Base-by-base conservation (phyloP, 2,329 filamentous ascomycete genomes). In the Cordyceps farinosa region DNA sequence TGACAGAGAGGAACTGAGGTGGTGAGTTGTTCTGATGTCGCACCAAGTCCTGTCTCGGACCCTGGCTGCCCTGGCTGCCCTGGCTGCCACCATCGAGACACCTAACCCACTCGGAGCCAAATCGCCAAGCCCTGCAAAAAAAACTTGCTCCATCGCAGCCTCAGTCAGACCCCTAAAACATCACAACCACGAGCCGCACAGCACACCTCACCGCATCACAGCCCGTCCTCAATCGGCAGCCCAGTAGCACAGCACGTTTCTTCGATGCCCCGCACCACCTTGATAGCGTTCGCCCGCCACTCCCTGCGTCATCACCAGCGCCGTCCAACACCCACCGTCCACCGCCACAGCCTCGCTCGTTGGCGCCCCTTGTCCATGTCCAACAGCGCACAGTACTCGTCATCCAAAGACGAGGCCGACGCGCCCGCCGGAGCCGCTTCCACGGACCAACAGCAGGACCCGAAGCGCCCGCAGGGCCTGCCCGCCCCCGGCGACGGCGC, bases 401-500 rank as follows among this genome's bases (percentile, higher is more conserved):
- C 61, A 15, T 57, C 40, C n/a, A 53, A 44, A 13, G 58, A 60
- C 15, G 34, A 17, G 17, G n/a, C 38, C 34, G 15, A 36, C 29
- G 36, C 32, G 40, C 13, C 32, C 58, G 29, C 40, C 32, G 22
- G 22, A 22, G 22, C 22, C 22, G 22, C 22, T 22, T 22, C 22
- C 22, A 22, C 22, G 22, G 22, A 32, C 36, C 38, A 15, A 3
- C 11, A 15, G 22, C 22, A 22, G 30, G 7, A 42, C 29, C 30
- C 9, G 15, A 52, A 47, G 8, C n/a, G 13, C 36, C 51, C 50
- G 30, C 54, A 56, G 22, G 69, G 69, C 44, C 70, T 74, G 10
- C 72, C 74, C 22, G 70, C 69, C 10, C 71, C 73, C 2, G 66
- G 56, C 32, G 53, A 68, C 51, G 61, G 64, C 32, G 40, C 38